Conservation (phyloP, 2,329 filamentous ascomycete genomes). For the Colletotrichum euphorbiae region DNA sequence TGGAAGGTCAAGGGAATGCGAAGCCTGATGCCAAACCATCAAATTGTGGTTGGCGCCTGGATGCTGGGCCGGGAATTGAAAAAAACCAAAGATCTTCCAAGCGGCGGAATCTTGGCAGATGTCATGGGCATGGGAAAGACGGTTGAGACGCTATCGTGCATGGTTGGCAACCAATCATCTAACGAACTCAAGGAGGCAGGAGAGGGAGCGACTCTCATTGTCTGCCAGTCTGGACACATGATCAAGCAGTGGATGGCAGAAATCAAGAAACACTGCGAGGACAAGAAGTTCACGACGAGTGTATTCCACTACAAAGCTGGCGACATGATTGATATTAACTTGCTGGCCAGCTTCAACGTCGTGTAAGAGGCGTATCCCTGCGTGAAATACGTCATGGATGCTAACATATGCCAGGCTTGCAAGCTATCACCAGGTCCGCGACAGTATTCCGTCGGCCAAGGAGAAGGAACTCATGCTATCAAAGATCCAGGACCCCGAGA, state of each 20-base stretch:
- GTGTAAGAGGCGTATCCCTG: conserved; percentile 16
- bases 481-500: neutral
- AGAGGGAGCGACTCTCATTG: conserved; percentile 51
- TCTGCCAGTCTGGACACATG: conserved; percentile 44
- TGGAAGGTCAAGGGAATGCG: neutral
- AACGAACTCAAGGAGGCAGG: conserved; percentile 50
- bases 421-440: conserved; percentile 45
- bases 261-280: conserved; percentile 44
- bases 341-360: conserved; percentile 17
- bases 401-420: conserved; percentile 43
- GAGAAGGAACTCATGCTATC: neutral
- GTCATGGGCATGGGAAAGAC: conserved; percentile 76
- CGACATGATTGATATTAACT: neutral
- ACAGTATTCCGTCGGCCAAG: conserved; percentile 32
- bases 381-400: too few relatives aligned
- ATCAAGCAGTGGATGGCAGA: conserved; percentile 47
- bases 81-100: neutral
- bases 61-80: conserved; percentile 65
- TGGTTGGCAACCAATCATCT: conserved; percentile 52
- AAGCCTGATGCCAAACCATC: conserved; percentile 50
- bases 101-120: conserved; percentile 70
- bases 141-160: conserved; percentile 57
- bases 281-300: too few relatives aligned
- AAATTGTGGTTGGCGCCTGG: conserved; percentile 63
- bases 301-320: too few relatives aligned